Evolutionary conservation across 2,329 filamentous ascomycete species (phyloP), one percentile per base, ranked within the genome.

Genomic region (Talaromyces sp.): DNA sequence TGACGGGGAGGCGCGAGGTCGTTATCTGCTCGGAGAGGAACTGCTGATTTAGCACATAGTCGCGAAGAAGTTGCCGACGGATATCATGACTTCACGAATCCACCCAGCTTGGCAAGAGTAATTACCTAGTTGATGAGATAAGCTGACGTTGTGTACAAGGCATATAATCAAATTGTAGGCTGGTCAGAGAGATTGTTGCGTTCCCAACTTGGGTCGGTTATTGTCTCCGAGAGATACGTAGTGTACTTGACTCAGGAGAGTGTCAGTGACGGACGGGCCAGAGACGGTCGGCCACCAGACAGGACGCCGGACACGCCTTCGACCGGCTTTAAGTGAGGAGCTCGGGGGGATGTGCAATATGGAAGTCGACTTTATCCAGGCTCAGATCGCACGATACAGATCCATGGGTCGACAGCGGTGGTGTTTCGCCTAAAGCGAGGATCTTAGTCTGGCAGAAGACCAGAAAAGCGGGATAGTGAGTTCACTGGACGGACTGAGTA

Each of bases 291-390:
- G 62, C 62, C 62, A 62, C 66, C 52, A 64, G 59, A 50, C 8
- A 50, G 61, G 52, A 65, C 43, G 63, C 63, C 63, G 63, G 62
- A 65, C 66, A 66, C 66, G 65, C 56, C 66, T 41, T 65, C 61
- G 31, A 50, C 65, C 62, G 60, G 54, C 66, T 62, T 45, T 47
- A 3, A n/a, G 19, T 14, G 41, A 27, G 47, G 35, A 33, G 39
- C 9, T 50, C 31, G 39, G 39, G 50, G 37, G 41, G 41, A 45
- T 43, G 43, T 54, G 52, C 62, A 35, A n/a, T 31, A 27, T 45
- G 14, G 33, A 57, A 52, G 43, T 60, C 50, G 39, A 43, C 10
- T 58, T 37, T 24, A 14, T 45, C 19, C 39, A 31, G 45, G 35
- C 50, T 39, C 22, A 58, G 57, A 61, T 31, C 47, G 37, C 27